Conservation (phyloP, 1,284 basidiomycete genomes). For the Porodaedalea pini region DNA sequence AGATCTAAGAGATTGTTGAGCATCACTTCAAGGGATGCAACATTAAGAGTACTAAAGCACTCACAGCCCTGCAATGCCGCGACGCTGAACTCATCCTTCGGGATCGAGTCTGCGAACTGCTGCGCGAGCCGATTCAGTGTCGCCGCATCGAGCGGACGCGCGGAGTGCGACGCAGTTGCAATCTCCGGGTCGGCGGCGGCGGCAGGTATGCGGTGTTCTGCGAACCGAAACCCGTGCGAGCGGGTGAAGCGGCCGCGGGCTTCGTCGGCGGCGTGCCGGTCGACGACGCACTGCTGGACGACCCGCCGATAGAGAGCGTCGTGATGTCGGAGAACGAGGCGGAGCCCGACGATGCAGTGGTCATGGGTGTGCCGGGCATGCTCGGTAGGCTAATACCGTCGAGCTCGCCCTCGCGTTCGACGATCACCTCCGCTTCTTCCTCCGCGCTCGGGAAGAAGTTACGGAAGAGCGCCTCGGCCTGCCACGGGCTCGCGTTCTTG, state of each 20-base stretch:
- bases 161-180: constrained; percentile 51
- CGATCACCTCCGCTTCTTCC: constrained; percentile 34
- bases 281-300: constrained; percentile 26
- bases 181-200: constrained; percentile 62
- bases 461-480: constrained; percentile 76
- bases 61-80: constrained; percentile 83
- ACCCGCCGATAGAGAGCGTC: constrained; percentile 13
- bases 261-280: constrained; percentile 24
- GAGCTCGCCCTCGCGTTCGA: constrained; percentile 15
- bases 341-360: constrained; percentile 23
- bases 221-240: constrained; percentile 44
- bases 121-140: constrained; percentile 64
- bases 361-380: constrained; percentile 22
- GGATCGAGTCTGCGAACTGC: constrained; percentile 69
- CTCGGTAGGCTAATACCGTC: constrained; percentile 20
- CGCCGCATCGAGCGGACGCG: constrained; percentile 57
- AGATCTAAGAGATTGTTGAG: constrained; percentile 41
- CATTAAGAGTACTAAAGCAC: too few species aligned
- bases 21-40: constrained; percentile 24
- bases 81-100: constrained; percentile 78
- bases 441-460: constrained; percentile 81
- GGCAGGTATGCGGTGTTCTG: constrained; percentile 62
- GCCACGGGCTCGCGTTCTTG: constrained; percentile 77
- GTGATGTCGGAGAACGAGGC: constrained; percentile 14
- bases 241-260: constrained; percentile 21